These are phyloP conservation scores for Hymenoscyphus fructigenus DNA, from an alignment of 2,329 filamentous ascomycete species.

Conservation along the genomic window DNA sequence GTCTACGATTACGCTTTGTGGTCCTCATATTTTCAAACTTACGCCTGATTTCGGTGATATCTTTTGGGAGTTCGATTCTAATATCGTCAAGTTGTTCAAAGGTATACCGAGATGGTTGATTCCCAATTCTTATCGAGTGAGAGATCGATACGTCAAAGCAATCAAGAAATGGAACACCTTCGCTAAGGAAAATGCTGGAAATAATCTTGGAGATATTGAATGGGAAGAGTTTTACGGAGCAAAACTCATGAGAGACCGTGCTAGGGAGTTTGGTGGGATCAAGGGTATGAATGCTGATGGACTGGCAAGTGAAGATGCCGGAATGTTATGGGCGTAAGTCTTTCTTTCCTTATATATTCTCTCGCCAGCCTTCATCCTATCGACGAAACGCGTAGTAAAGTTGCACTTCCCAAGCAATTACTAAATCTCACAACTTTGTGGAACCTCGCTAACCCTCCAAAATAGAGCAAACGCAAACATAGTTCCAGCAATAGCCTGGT, in stretches of 20 bases:
- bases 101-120: slow-evolving; percentile 32
- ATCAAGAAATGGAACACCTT: slow-evolving; percentile 33
- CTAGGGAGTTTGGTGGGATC: slow-evolving; percentile 10
- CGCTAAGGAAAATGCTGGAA: slow-evolving; percentile 24
- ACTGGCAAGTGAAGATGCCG: slow-evolving; percentile 24
- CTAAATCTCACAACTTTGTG: too few species aligned
- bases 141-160: slow-evolving; percentile 27
- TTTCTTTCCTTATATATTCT: neutral
- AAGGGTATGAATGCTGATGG: slow-evolving; percentile 16
- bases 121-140: slow-evolving; percentile 24
- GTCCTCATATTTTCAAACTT: slow-evolving; percentile 30
- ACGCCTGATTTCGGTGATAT: slow-evolving; percentile 29
- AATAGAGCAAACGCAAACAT: slow-evolving; percentile 29
- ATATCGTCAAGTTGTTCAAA: slow-evolving; percentile 26
- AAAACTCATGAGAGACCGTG: slow-evolving; percentile 32
- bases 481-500: slow-evolving; percentile 31
- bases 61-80: slow-evolving; percentile 36
- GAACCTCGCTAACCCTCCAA: too few species aligned
- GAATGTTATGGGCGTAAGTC: slow-evolving; percentile 25
- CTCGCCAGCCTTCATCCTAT: too few species aligned
- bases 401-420: too few species aligned
- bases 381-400: too few species aligned
- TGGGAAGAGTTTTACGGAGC: slow-evolving; percentile 35
- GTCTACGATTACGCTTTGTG: slow-evolving; percentile 30
- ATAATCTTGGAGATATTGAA: slow-evolving; percentile 22